These are phyloP conservation scores for Tetracentron sinense DNA, from an alignment of 164 flowering plant species.

Conservation along the genomic window DNA sequence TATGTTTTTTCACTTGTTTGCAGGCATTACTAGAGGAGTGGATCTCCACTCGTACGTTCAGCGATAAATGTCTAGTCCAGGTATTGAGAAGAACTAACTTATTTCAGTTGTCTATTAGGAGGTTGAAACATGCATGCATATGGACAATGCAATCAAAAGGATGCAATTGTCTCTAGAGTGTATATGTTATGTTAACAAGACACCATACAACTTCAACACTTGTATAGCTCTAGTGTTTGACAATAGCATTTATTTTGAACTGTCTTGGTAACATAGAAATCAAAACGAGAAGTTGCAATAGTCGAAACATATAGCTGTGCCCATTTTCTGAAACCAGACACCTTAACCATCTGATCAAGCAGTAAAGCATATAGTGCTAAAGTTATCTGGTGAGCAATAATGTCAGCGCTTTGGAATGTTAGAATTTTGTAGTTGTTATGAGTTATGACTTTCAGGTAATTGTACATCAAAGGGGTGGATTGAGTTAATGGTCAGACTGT, in stretches of 20 bases:
- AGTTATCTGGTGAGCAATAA: background rate
- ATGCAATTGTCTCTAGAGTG: background rate
- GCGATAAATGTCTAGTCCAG: conserved; percentile 58
- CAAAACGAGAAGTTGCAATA: background rate
- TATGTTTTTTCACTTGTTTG: conserved; percentile 10
- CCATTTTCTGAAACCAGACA: background rate
- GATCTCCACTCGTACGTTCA: conserved; percentile 66
- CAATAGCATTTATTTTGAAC: background rate
- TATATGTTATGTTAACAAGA: background rate
- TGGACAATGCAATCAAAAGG: background rate
- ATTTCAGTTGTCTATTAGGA: background rate
- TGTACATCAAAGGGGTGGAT: background rate
- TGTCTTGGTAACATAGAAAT: background rate
- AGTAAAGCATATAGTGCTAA: background rate
- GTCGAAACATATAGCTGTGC: background rate
- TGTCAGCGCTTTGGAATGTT: background rate
- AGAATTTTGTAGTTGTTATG: background rate
- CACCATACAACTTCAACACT: background rate
- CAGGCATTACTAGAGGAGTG: conserved; percentile 98
- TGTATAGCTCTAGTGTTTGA: background rate
- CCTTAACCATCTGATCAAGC: background rate
- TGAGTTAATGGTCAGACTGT: too few species aligned
- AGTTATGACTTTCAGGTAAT: background rate
- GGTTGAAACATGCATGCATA: background rate
- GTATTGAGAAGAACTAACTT: conserved; percentile 24